Evolutionary conservation across 352 stramenopile species (phyloP), one percentile per base, ranked within the genome.

Genomic region (Phytophthora hibernalis): DNA sequence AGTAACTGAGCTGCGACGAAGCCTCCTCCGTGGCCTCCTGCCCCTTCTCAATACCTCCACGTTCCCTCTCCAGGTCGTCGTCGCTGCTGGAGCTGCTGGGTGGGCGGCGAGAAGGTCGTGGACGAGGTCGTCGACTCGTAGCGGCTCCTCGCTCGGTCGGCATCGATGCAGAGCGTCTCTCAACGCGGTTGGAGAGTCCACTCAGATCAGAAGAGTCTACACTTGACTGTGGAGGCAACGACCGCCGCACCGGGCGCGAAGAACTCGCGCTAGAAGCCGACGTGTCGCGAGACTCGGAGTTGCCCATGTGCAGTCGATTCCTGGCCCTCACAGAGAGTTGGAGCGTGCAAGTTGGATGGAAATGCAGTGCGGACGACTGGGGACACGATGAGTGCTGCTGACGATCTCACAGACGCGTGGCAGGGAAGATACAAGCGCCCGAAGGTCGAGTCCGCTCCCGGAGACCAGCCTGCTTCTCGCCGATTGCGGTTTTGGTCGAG

Each of bases 1-100:
- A 95, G 55, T 94, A 96, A 47, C 85, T 88, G 12, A 95, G 65
- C 54, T 96, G 82, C 35, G 77, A 80, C 2, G 81, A 86, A n/a
- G 85, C 56, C n/a, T 96, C 85, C 59, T 96, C 85, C 5, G 82
- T 83, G 1, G 70, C 84, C 37, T 91, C 61, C 52, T 93, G 87
- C 1, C 85, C 87, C 37, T 67, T 75, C 61, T 96, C 79, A 50
- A 96, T 92, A 26, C 87, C 87, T 18, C 87, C 87, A 15, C 72
- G 68, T 54, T 91, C 84, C 2, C 77, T 50, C 21, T 65, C 26
- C 37, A 78, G 16, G n/a, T 28, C 44, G 10, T 63, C 63, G 40
- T 73, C 62, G 16, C 62, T 76, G n/a, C 52, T 69, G 53, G 50
- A 76, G 49, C 61, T 68, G 30, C 66, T 69, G 5, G 51, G 51